Evolutionary conservation across 768 basidiomycete species (phyloP).

Genomic region (Boletus tomentosulus): DNA sequence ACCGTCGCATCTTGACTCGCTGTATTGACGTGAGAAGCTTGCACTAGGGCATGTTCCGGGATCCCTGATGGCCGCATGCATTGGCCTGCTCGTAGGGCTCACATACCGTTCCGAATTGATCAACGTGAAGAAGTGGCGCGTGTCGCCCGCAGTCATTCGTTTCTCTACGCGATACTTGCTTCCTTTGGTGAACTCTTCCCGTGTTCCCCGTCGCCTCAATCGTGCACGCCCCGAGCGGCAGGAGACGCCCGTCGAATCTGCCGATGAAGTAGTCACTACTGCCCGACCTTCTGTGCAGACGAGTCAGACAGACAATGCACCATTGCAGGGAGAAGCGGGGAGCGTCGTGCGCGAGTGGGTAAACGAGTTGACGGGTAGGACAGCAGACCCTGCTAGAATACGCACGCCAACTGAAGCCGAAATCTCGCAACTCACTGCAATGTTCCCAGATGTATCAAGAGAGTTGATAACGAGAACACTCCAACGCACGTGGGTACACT

Average conservation of each 20-base stretch:
- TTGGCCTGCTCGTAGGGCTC: constrained; percentile 69
- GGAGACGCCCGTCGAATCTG: constrained; percentile 16
- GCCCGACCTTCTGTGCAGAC: constrained; percentile 38
- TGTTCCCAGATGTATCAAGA: constrained; percentile 81
- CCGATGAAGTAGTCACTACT: constrained; percentile 63
- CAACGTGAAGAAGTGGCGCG: constrained; percentile 73
- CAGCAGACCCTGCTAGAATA: constrained; percentile 53
- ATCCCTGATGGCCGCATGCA: constrained; percentile 53
- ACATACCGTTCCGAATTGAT: constrained; percentile 82
- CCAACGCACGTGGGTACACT: constrained; percentile 65
- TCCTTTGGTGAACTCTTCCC: constrained; percentile 64
- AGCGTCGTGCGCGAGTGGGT: constrained; percentile 75
- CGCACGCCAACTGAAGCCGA: constrained; percentile 74
- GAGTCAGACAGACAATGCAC: constrained; percentile 18
- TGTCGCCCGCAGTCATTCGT: constrained; percentile 55
- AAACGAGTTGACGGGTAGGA: constrained; percentile 67
- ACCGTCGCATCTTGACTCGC: not conserved
- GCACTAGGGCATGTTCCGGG: constrained; percentile 63
- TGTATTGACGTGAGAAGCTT: constrained; percentile 43
- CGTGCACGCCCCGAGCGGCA: constrained; percentile 65
- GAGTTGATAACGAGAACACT: constrained; percentile 72
- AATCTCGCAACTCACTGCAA: constrained; percentile 64
- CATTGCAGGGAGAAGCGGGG: constrained; percentile 24
- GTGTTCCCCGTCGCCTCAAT: constrained; percentile 61
- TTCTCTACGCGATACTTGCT: constrained; percentile 55